Base-by-base conservation (phyloP, 2,329 filamentous ascomycete genomes). In the Penicillium verrucosum region DNA sequence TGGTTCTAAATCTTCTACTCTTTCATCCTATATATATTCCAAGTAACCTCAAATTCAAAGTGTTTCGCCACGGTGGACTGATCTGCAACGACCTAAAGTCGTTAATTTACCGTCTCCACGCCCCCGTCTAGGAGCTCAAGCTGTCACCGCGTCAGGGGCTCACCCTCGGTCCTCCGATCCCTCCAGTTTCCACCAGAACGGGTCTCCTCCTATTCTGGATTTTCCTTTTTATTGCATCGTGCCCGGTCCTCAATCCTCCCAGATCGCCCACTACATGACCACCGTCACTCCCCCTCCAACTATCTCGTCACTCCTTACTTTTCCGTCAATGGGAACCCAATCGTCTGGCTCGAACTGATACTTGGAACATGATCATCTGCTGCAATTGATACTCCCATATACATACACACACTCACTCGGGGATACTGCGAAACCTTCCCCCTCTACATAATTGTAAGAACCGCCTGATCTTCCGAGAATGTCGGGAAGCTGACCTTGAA, bases 71-170 rank as follows among this genome's bases (percentile, higher is more conserved):
- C 30, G 51, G 64, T 65, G 64, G 64, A 58, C 60, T 66, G 62
- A 66, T 66, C 61, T 65, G 62, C 62, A 56, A 46, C 59, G 59
- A 58, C 57, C 51, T 56, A 63, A 64, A 56, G 64, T 62, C 52
- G 60, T 64, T 67, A 65, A 67, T 66, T 65, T 65, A 65, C 64
- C 61, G 60, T 62, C 62, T 65, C 63, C 61, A 62, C 64, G 56
- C 59, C 54, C 54, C 60, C 61, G 56, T 59, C 51, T 49, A 59
- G 60, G 63, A 68, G 62, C 61, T 66, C 60, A 52, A 72, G 68
- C 70, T 72, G 70, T 73, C 70, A 72, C 64, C 68, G 69, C 67
- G 68, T 72, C 68, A 72, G 70, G 70, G 70, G 68, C 60, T 68
- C 58, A 34, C 46, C 54, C 59, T 61, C 58, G 59, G 54, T 52